Evolutionary conservation across 108 stramenopile genomes (phyloP).

Genomic region (Fragilaria crotonensis): DNA sequence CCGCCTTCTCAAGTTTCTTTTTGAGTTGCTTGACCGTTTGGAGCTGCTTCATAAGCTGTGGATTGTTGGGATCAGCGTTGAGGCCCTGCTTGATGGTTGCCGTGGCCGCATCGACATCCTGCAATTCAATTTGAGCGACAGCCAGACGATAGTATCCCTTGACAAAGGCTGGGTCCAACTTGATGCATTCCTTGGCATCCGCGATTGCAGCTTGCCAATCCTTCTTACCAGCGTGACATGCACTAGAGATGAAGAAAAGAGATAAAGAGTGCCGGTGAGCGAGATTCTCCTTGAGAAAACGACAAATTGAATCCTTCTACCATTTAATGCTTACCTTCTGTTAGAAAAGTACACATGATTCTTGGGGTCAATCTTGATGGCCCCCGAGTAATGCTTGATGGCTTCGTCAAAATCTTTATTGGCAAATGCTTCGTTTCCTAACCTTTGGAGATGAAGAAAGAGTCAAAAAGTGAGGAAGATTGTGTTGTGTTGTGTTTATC

Average conservation of each 20-base stretch:
- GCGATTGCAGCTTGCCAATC: conserved; percentile 59
- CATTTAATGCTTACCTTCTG: conserved; percentile 55
- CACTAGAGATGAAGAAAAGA: conserved; percentile 41
- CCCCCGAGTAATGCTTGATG: conserved; percentile 79
- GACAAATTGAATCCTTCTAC: too few relatives aligned
- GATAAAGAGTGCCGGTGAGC: too few relatives aligned
- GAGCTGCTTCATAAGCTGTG: conserved; percentile 69
- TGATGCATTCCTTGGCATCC: conserved; percentile 90
- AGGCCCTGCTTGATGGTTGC: conserved; percentile 79
- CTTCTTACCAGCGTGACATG: conserved; percentile 70
- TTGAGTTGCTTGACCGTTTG: conserved; percentile 48
- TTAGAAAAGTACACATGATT: conserved; percentile 92
- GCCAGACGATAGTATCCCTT: conserved; percentile 92
- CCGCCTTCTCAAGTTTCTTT: conserved; percentile 21
- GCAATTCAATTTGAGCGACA: conserved; percentile 68
- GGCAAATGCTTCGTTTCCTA: conserved; percentile 85
- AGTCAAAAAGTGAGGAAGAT: too few relatives aligned
- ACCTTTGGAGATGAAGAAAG: conserved; percentile 32
- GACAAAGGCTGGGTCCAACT: conserved; percentile 76
- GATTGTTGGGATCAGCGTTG: conserved; percentile 67
- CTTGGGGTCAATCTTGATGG: conserved; percentile 77
- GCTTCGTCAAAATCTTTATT: conserved; percentile 77
- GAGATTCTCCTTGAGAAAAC: too few relatives aligned
- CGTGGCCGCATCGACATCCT: conserved; percentile 65
- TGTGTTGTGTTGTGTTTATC: too few relatives aligned